Percentiles rank a stretch among this genome's conserved stretches.
These are phyloP conservation scores for Dendrobium nobile DNA, from an alignment of 106 monocot species.

Conservation along the genomic window DNA sequence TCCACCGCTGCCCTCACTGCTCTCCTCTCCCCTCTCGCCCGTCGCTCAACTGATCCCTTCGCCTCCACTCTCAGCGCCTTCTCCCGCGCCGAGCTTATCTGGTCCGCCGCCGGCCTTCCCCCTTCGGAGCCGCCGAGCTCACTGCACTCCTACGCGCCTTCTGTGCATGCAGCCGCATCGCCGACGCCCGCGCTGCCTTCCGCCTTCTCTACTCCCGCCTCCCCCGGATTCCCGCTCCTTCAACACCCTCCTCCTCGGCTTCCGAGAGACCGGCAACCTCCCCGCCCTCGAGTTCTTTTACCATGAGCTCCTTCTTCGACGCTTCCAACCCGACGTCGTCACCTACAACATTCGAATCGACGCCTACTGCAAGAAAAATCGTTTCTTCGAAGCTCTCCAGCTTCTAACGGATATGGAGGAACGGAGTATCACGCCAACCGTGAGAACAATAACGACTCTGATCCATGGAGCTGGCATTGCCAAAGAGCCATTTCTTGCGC, in stretches of 20 bases:
- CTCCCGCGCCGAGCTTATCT: conserved; percentile 28
- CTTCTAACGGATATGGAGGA: conserved; percentile 56
- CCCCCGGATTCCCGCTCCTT: conserved; percentile 39
- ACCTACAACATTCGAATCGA: conserved; percentile 77
- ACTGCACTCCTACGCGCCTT: conserved; percentile 59
- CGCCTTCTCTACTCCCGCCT: conserved; percentile 33
- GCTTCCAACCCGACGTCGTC: conserved; percentile 61
- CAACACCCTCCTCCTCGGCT: conserved; percentile 76
- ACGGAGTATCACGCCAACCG: conserved; percentile 30
- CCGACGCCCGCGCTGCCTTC: conserved; percentile 65
- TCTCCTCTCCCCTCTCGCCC: conserved; percentile 39
- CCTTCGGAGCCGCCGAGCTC: conserved; percentile 57
- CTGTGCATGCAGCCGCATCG: conserved; percentile 40
- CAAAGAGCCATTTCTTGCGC: conserved; percentile 33
- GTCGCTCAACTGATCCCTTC: conserved; percentile 40
- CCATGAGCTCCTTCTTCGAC: conserved; percentile 46
- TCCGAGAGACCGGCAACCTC: conserved; percentile 61
- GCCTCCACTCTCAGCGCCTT: conserved; percentile 45
- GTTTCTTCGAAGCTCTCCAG: conserved; percentile 34
- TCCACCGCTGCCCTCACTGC: conserved; percentile 26
- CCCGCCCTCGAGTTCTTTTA: conserved; percentile 62
- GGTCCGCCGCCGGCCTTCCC: conserved; percentile 10
- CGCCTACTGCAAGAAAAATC: conserved; percentile 69
- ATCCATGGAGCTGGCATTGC: conserved; percentile 73
- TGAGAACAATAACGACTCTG: conserved; percentile 66